These are phyloP conservation scores for Rhododendron molle DNA, from an alignment of 148 eudicot genomes.

Conservation along the genomic window DNA sequence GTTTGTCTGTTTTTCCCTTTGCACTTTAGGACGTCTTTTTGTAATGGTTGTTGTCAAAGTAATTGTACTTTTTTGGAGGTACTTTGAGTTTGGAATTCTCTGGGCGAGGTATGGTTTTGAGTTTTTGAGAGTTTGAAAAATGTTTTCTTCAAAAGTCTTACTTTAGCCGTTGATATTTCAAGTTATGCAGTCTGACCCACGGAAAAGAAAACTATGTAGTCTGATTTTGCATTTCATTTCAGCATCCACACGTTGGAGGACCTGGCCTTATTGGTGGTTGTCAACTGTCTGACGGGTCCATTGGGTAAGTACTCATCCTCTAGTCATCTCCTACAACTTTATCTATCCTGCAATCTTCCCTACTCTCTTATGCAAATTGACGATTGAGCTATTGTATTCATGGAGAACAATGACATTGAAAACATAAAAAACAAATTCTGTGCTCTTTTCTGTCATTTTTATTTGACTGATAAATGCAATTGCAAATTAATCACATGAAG, in stretches of 20 bases:
- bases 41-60: not conserved
- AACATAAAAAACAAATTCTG: not conserved
- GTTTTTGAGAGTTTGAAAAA: not conserved
- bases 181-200: not conserved
- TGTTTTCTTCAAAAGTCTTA: not conserved
- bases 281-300: conserved; percentile 57
- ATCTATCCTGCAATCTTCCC: not conserved
- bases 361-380: not conserved
- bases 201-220: not conserved
- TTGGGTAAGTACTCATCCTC: conserved; percentile 39
- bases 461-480: not conserved
- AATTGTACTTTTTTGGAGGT: not conserved
- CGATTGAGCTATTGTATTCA: not conserved
- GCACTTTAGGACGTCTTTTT: not conserved
- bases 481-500: not conserved
- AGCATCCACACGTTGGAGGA: conserved; percentile 77
- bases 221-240: conserved; percentile 18
- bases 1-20: not conserved
- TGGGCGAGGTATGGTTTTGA: not conserved
- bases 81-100: not conserved
- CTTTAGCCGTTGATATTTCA: not conserved
- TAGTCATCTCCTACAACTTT: not conserved
- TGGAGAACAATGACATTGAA: not conserved
- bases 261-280: conserved; percentile 73
- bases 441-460: not conserved